Evolutionary conservation across 306 rosid species (phyloP), one percentile per base, ranked within the genome.

Genomic region (Begonia peltatifolia): DNA sequence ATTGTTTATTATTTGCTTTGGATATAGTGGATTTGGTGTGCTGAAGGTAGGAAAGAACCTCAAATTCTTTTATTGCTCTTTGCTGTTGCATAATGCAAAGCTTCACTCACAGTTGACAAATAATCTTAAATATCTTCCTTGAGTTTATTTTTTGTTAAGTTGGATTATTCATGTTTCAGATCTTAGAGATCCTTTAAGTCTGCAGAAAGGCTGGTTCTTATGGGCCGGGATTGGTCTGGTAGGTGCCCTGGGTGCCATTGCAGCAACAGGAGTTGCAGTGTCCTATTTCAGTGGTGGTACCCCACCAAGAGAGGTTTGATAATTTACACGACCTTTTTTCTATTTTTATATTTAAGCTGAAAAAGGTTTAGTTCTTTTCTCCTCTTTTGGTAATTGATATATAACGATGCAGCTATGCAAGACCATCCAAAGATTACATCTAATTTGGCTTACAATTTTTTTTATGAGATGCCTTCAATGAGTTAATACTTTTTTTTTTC

Each of bases 161-260:
- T 30, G 38, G 38, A 30, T 30, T 30, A 30, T 30, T 30, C 11
- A 22, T 57, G 56, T 57, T 71, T 63, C 96, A 92, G 99, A 86
- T 78, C 74, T 46, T 74, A 76, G 72, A 76, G 81, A 81, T 10
- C 99, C 99, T 52, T 72, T 92, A 62, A 81, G 57, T 77, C 84
- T 81, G 52, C 81, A 65, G 68, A 83, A 77, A 59, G 99, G 99
- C 50, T 92, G 99, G 99, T 83, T 92, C 60, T 71, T 92, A 74
- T 92, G 96, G 96, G 99, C 93, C 14, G 99, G 82, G 59, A 53
- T 83, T 63, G 99, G 99, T 63, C 88, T 92, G 62, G 79, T 42
- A 30, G 93, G 80, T 68, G 96, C 96, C 53, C n/a, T 92, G 15
- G 44, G 65, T 57, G 75, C 88, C 56, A 78, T 83, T 55, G 77